Conservation (phyloP, 805 yeast species). For the Blastobotrys attinorum region DNA sequence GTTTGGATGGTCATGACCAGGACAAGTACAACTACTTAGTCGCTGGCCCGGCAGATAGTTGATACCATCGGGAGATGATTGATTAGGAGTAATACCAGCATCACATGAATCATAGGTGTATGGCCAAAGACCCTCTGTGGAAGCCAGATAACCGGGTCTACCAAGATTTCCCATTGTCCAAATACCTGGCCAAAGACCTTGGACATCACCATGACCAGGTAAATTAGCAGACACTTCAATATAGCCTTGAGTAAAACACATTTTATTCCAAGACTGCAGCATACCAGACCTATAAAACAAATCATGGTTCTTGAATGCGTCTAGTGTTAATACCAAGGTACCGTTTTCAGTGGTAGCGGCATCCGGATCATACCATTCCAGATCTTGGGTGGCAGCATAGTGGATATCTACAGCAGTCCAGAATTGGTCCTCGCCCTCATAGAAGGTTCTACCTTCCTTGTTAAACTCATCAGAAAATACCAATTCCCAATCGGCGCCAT, state of each 20-base stretch:
- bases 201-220: conserved; percentile 69
- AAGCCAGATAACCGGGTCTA: conserved; percentile 81
- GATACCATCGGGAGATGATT: conserved; percentile 82
- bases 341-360: conserved; percentile 76
- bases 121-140: conserved; percentile 95
- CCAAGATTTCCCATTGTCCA: conserved; percentile 94
- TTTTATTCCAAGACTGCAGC: conserved; percentile 87
- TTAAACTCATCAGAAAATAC: conserved; percentile 91
- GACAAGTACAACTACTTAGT: conserved; percentile 69
- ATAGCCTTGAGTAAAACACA: conserved; percentile 81
- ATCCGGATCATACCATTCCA: conserved; percentile 95
- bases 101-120: conserved; percentile 82
- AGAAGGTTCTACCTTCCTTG: conserved; percentile 82
- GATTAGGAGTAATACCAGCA: conserved; percentile 92
- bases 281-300: conserved; percentile 81
- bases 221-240: conserved; percentile 68
- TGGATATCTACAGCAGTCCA: conserved; percentile 80
- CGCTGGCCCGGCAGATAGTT: conserved; percentile 81
- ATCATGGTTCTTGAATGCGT: conserved; percentile 73
- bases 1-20: conserved; percentile 80
- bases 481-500: conserved; percentile 63
- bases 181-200: conserved; percentile 94
- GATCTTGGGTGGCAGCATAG: conserved; percentile 80
- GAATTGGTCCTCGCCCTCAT: conserved; percentile 85
- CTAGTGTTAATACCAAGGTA: conserved; percentile 58